Percentiles rank a stretch among this genome's conserved stretches.
phyloP scores from a whole-genome alignment of 225 moss, liverwort and hornwort genomes.

The Antitrichia curtipendula region DNA sequence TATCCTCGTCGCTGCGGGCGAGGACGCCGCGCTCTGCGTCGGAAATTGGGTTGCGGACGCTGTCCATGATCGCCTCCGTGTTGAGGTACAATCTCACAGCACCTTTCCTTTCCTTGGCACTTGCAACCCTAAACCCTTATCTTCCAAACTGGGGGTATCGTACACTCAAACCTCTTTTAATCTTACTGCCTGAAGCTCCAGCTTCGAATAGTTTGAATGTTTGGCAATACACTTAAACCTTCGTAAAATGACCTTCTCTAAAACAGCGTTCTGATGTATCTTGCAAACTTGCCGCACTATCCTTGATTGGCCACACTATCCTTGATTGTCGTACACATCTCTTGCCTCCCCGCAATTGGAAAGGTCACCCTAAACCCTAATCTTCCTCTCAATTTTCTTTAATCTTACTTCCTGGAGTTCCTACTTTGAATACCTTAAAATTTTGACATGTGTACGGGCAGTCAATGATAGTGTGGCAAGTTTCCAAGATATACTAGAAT shows the following conservation, averaged over 20 bases:
- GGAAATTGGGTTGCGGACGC: constrained; percentile 80
- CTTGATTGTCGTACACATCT: background rate
- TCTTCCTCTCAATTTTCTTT: background rate
- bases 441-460: background rate
- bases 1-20: constrained; percentile 70
- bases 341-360: background rate
- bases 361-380: background rate
- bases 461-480: background rate
- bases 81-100: constrained; percentile 17
- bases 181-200: background rate
- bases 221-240: background rate
- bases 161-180: background rate
- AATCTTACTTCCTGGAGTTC: background rate
- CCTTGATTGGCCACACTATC: background rate
- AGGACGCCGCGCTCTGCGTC: constrained; percentile 62
- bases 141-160: background rate
- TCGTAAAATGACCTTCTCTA: background rate
- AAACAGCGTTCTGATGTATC: background rate
- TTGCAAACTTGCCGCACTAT: background rate
- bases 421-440: background rate
- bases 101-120: background rate
- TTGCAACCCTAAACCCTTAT: background rate
- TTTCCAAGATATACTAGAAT: background rate
- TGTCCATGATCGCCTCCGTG: constrained; percentile 68
- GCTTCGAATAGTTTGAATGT: background rate